phyloP scores from a whole-genome alignment of 768 basidiomycete genomes.

The Kwoniella pini region DNA sequence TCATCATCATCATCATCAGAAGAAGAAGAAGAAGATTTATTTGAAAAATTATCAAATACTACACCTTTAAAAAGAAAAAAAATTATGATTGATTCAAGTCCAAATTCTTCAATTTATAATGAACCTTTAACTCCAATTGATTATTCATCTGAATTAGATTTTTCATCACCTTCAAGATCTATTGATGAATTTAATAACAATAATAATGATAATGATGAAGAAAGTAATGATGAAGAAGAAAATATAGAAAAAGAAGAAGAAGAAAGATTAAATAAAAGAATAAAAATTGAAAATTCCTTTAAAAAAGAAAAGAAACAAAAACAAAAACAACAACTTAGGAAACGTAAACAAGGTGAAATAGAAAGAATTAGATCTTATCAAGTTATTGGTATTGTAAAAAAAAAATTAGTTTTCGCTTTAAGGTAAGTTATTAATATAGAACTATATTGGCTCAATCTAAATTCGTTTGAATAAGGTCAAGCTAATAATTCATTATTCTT shows the following conservation, averaged over 20 bases:
- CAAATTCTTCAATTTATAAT: background rate
- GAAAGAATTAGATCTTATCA: slow-evolving; percentile 48
- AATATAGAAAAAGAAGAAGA: slow-evolving; percentile 10
- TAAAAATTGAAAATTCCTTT: background rate
- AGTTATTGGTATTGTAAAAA: slow-evolving; percentile 49
- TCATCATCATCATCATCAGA: slow-evolving; percentile 8
- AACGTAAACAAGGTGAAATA: slow-evolving; percentile 7
- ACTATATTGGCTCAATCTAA: too few species aligned
- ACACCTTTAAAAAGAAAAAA: background rate
- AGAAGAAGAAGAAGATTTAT: slow-evolving; percentile 15
- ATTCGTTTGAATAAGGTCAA: background rate
- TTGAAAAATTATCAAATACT: background rate
- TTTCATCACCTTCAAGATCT: slow-evolving; percentile 27
- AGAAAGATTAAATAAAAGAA: slow-evolving; percentile 1
- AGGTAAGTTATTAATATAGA: slow-evolving; percentile 40
- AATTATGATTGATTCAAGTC: slow-evolving; percentile 13
- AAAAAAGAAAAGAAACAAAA: slow-evolving; percentile 10
- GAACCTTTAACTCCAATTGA: slow-evolving; percentile 34
- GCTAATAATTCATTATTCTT: background rate
- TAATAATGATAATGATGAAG: slow-evolving; percentile 2
- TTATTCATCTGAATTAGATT: slow-evolving; percentile 50
- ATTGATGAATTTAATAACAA: background rate
- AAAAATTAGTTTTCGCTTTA: slow-evolving; percentile 52
- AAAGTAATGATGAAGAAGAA: slow-evolving; percentile 12
- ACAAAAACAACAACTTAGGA: slow-evolving; percentile 9